Evolutionary conservation across 2,329 filamentous ascomycete species (phyloP).

Genomic region (Ceratocystis papillata): DNA sequence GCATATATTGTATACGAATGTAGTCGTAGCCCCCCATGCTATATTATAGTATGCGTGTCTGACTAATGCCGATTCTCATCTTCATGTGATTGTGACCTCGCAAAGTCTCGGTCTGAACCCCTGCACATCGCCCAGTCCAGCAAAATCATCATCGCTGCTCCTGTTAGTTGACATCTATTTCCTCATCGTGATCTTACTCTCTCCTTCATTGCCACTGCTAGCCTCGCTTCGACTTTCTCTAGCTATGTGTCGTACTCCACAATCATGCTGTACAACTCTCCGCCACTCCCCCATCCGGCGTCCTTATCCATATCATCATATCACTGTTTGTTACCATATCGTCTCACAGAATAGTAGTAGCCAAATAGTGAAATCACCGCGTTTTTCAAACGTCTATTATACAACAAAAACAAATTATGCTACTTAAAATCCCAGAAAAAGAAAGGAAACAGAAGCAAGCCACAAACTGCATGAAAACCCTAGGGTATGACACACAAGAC

Average conservation of each 20-base stretch:
- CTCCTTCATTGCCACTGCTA: too few relatives aligned
- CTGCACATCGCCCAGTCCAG: not conserved
- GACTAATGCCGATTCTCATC: not conserved
- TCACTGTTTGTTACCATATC: not conserved
- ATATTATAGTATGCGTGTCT: too few relatives aligned
- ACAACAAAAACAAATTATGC: not conserved
- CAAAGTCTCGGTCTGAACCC: not conserved
- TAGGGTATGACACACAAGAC: slow-evolving; percentile 4
- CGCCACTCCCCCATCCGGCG: not conserved
- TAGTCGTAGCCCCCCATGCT: too few relatives aligned
- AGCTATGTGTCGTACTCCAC: not conserved
- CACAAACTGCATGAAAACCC: not conserved
- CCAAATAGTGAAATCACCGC: not conserved
- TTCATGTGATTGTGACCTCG: not conserved
- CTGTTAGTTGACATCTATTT: too few relatives aligned
- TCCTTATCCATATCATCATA: not conserved
- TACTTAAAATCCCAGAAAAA: not conserved
- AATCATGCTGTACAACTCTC: not conserved
- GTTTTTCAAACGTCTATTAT: not conserved
- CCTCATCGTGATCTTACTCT: too few relatives aligned
- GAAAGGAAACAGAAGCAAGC: not conserved
- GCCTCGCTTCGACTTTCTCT: not conserved
- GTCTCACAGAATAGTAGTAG: not conserved
- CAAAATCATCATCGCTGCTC: too few relatives aligned
- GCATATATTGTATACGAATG: too few relatives aligned